These are phyloP conservation scores for Ophiostoma himal-ulmi DNA, from an alignment of 2,329 filamentous ascomycete species.

Conservation along the genomic window DNA sequence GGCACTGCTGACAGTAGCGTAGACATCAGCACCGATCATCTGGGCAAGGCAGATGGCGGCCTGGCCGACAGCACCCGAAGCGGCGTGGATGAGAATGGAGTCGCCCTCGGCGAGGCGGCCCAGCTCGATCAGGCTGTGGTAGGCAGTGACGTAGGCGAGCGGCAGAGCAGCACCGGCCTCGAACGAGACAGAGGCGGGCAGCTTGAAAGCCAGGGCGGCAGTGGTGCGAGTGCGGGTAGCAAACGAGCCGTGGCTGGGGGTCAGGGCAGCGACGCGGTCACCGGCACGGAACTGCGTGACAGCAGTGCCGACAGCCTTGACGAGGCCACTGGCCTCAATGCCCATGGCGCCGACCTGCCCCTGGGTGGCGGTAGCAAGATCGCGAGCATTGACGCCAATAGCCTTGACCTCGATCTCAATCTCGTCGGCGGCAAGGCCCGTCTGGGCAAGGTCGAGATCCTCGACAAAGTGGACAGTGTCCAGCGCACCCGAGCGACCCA, in stretches of 20 bases:
- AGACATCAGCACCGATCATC: constrained; percentile 38
- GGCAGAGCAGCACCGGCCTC: constrained; percentile 31
- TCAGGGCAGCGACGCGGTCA: constrained; percentile 10
- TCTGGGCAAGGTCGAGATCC: background rate
- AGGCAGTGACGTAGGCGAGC: background rate
- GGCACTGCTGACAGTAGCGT: constrained; percentile 37
- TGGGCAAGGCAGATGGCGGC: constrained; percentile 37
- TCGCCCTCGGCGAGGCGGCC: constrained; percentile 16
- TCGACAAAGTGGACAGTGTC: constrained; percentile 16
- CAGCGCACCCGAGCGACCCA: constrained; percentile 1
- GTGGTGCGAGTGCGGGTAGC: constrained; percentile 30
- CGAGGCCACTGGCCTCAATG: constrained; percentile 11
- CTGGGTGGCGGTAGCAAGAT: background rate
- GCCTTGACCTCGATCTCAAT: constrained; percentile 14
- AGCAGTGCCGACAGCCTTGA: background rate
- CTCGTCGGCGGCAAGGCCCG: background rate
- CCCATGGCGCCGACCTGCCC: constrained; percentile 10
- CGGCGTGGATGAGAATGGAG: background rate
- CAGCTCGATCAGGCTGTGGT: constrained; percentile 5
- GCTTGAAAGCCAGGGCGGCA: constrained; percentile 31
- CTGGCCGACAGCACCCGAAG: background rate
- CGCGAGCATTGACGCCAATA: background rate
- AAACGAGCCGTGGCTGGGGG: constrained; percentile 10
- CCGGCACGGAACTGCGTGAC: constrained; percentile 1
- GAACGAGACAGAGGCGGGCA: constrained; percentile 37